Evolutionary conservation across 2,329 filamentous ascomycete species (phyloP).

Genomic region (Penicillium hordei): DNA sequence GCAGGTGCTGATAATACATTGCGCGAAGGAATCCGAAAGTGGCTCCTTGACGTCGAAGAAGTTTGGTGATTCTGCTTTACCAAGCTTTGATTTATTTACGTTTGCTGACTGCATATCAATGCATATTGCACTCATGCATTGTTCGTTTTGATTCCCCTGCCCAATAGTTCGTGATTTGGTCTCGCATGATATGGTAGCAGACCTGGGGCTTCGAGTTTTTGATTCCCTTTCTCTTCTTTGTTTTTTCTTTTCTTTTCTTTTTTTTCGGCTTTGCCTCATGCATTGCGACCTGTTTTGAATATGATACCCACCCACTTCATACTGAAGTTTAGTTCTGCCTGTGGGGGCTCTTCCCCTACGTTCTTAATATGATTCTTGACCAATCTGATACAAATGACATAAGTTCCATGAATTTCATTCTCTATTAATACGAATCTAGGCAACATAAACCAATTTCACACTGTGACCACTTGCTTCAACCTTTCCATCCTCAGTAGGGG

Average conservation of each 20-base stretch:
- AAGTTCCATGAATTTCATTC: neutral
- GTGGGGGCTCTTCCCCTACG: conserved; percentile 1
- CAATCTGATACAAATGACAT: conserved; percentile 4
- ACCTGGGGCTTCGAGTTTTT: neutral
- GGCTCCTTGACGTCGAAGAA: conserved; percentile 54
- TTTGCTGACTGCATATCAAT: conserved; percentile 7
- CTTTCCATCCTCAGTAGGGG: conserved; percentile 13
- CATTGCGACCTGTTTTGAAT: conserved; percentile 15
- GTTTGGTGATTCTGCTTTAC: conserved; percentile 33
- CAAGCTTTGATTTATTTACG: neutral
- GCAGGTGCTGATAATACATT: conserved; percentile 51
- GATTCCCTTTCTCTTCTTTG: neutral
- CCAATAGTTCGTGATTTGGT: neutral
- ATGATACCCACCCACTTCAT: conserved; percentile 27
- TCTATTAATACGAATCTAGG: conserved; percentile 4
- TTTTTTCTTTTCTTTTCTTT: neutral
- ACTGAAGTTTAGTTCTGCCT: conserved; percentile 6
- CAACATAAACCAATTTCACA: conserved; percentile 27
- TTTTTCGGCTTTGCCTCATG: conserved; percentile 15
- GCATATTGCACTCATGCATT: neutral
- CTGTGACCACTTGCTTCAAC: conserved; percentile 19
- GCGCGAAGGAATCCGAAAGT: conserved; percentile 57
- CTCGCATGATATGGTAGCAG: neutral
- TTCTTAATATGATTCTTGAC: conserved; percentile 7
- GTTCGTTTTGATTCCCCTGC: conserved; percentile 3